Base-by-base conservation (phyloP, 768 basidiomycete species). In the Rhodosporidiobolus sp. region DNA sequence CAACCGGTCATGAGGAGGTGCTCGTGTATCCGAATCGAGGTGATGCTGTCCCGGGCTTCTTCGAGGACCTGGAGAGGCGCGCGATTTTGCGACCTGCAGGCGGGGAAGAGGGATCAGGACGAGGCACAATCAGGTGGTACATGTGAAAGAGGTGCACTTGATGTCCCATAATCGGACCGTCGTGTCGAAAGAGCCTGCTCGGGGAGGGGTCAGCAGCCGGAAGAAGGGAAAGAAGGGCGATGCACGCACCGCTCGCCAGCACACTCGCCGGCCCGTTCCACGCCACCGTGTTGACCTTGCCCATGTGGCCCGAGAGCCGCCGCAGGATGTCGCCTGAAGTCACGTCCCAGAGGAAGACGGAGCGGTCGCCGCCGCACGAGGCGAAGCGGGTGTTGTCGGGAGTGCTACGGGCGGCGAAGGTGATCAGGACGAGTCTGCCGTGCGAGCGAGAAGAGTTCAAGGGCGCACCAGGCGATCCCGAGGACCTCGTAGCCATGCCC, bases 401-500 rank as follows among this genome's bases (percentile, higher is more conserved):
- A 3, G 70, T 58, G 35, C 76, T 92, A 88, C 54, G 92, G 86
- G 52, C 91, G 95, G 76, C 26, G 6, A 11, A 8, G 24, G 24
- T 19, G 22, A 34, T 57, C 20, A 64, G 38, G 49, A 30, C 35
- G 24, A 49, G 30, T 43, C 59, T n/a, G 50, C 34, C 20, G 34
- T 24, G 8, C 24, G 28, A 19, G 17, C 69, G 48, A 52, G 46
- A 46, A 46, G 19, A 19, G 46, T 46, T 46, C 46, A 19, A 10
- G 28, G 19, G 34, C 38, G 34, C 78, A 94, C 94, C 96, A 89
- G 59, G 90, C 86, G 60, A 99, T 83, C 4, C 91, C 91, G 53
- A 98, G 85, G 7, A 99, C 91, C 80, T 98, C 96, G 80, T 97
- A 95, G 38, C 93, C 95, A 80, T 98, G 95, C 16, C 91, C 92